Percentiles rank a stretch among this genome's conserved stretches.
Evolutionary conservation across 331 rosid genomes (phyloP).

Genomic region (Saraca asoca): DNA sequence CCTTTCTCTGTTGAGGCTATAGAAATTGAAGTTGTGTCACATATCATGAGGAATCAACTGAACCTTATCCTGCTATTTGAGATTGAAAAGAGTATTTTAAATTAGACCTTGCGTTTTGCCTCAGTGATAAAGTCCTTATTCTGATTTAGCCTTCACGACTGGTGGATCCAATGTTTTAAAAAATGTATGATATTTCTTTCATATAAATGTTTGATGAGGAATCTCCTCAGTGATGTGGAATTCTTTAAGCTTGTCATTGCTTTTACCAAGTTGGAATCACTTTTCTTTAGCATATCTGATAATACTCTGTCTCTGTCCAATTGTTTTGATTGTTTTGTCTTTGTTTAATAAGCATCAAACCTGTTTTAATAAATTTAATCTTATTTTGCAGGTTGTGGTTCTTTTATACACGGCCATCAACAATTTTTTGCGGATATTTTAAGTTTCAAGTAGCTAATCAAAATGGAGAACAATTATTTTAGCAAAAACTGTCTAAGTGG

Average conservation of each 20-base stretch:
- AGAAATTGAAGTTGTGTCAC: not conserved
- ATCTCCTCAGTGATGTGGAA: not conserved
- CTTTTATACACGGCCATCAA: conserved; percentile 7
- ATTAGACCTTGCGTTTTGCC: not conserved
- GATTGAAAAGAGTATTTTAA: conserved; percentile 10
- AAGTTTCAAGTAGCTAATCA: conserved; percentile 31
- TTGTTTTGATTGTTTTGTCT: conserved; percentile 4
- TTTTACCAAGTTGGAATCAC: conserved; percentile 14
- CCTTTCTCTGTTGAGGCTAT: not conserved
- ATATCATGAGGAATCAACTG: too few relatives aligned
- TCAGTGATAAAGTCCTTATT: not conserved
- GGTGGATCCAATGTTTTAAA: conserved; percentile 13
- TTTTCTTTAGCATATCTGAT: conserved; percentile 25
- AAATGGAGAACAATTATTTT: conserved; percentile 20
- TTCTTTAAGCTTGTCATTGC: not conserved
- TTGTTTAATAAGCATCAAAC: conserved; percentile 19
- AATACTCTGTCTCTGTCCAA: conserved; percentile 1
- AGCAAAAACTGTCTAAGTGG: conserved; percentile 15
- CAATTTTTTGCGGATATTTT: conserved; percentile 21
- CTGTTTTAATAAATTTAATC: conserved; percentile 23
- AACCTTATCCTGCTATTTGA: conserved; percentile 18
- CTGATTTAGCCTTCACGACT: conserved; percentile 9
- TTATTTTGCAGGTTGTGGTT: conserved; percentile 50
- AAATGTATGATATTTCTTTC: not conserved
- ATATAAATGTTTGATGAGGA: not conserved